Percentiles rank a stretch among this genome's conserved stretches.
These are phyloP conservation scores for Backusella morwellensis DNA, from an alignment of 192 early-diverging fungal species.

Conservation along the genomic window DNA sequence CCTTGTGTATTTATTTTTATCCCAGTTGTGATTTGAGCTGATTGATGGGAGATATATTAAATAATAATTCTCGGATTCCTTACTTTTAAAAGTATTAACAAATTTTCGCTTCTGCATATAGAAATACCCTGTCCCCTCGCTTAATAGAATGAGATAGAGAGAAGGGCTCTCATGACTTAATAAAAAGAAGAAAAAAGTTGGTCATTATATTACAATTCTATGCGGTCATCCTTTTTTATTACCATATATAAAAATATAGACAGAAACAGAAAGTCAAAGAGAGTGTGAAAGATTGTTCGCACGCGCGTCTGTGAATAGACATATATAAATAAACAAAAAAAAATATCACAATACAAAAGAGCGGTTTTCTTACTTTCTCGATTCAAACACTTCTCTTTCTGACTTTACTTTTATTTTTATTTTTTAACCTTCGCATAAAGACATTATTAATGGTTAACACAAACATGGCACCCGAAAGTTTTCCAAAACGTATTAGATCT, in stretches of 20 bases:
- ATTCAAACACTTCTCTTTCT: not conserved
- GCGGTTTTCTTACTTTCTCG: not conserved
- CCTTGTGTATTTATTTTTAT: not conserved
- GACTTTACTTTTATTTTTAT: not conserved
- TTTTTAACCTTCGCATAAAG: not conserved
- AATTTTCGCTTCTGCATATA: not conserved
- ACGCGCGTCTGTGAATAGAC: not conserved
- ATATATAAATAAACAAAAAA: not conserved
- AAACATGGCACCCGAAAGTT: not conserved
- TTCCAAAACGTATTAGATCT: conserved; percentile 11
- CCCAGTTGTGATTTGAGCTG: not conserved
- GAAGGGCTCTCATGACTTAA: not conserved
- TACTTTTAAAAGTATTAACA: not conserved
- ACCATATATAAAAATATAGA: not conserved
- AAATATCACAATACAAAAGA: not conserved
- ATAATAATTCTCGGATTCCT: conserved; percentile 8
- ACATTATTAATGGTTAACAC: not conserved
- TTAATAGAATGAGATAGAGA: not conserved
- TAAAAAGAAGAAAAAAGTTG: not conserved
- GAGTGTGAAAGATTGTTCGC: not conserved
- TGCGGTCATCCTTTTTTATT: not conserved
- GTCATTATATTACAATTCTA: not conserved
- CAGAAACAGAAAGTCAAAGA: not conserved
- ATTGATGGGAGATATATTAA: not conserved
- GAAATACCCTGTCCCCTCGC: not conserved